These are phyloP conservation scores for Trichoderma sp. DNA, from an alignment of 2,329 filamentous ascomycete genomes.

Conservation along the genomic window DNA sequence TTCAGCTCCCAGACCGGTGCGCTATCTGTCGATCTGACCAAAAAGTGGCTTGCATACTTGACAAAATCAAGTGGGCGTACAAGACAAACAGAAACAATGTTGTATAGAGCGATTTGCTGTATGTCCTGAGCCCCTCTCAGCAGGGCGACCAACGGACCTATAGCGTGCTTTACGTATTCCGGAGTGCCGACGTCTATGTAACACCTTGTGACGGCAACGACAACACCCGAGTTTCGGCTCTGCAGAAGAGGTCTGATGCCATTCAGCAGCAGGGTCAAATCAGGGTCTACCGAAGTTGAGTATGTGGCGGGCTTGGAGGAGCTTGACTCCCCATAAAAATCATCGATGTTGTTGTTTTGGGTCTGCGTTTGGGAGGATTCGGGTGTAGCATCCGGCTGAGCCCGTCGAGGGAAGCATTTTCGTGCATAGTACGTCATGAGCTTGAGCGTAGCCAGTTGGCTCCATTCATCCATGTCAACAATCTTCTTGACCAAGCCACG, in stretches of 20 bases:
- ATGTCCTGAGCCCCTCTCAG: slow-evolving; percentile 83
- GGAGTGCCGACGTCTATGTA: slow-evolving; percentile 82
- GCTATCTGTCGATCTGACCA: slow-evolving; percentile 76
- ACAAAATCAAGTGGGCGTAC: slow-evolving; percentile 76
- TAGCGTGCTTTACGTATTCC: slow-evolving; percentile 69
- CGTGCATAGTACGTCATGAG: slow-evolving; percentile 83
- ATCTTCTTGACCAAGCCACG: slow-evolving; percentile 80
- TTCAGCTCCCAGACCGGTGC: slow-evolving; percentile 87
- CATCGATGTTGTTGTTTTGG: slow-evolving; percentile 47
- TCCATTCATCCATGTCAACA: slow-evolving; percentile 99
- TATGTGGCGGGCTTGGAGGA: slow-evolving; percentile 44
- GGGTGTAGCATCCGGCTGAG: slow-evolving; percentile 50
- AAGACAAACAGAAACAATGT: slow-evolving; percentile 90
- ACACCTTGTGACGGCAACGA: slow-evolving; percentile 80
- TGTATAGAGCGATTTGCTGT: slow-evolving; percentile 85
- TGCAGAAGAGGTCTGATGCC: slow-evolving; percentile 81
- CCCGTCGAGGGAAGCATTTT: slow-evolving; percentile 78
- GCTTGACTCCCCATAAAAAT: slow-evolving; percentile 74
- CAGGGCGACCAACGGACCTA: slow-evolving; percentile 83
- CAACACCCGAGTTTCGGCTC: slow-evolving; percentile 89
- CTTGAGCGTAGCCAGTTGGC: slow-evolving; percentile 78
- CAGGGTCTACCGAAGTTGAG: slow-evolving; percentile 65
- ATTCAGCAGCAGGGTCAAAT: slow-evolving; percentile 77
- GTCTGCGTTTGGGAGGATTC: background rate
- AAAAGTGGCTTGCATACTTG: slow-evolving; percentile 83